Conservation (phyloP, 495 filamentous ascomycete genomes). For the Aspergillus steynii region DNA sequence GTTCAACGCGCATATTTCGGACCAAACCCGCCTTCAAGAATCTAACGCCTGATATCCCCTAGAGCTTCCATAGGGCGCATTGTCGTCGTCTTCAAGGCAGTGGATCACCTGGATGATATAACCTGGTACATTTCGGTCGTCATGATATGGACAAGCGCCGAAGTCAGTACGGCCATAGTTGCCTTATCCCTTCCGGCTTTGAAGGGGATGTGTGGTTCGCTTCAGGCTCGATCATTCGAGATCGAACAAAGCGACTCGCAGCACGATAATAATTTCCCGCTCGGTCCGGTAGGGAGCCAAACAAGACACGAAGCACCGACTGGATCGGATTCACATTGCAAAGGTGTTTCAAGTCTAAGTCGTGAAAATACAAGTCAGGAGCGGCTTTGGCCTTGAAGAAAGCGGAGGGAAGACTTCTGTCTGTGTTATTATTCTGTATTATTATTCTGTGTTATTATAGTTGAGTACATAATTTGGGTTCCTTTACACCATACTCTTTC, state of each 20-base stretch:
- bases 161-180: constrained; percentile 21
- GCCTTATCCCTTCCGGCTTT: constrained; percentile 23
- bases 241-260: not conserved
- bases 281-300: not conserved
- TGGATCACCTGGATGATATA: constrained; percentile 14
- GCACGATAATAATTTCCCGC: not conserved
- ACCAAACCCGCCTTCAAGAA: not conserved
- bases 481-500: no score
- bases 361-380: not conserved
- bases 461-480: no score
- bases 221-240: not conserved
- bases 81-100: constrained; percentile 17
- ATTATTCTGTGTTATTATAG: no score
- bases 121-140: constrained; percentile 27
- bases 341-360: not conserved
- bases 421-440: no score
- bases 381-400: not conserved
- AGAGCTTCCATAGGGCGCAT: constrained; percentile 24
- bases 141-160: constrained; percentile 19
- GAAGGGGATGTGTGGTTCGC: constrained; percentile 3
- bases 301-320: not conserved
- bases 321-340: not conserved
- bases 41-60: no score
- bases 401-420: no score
- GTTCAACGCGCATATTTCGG: not conserved